A percentile compares a stretch with the other conserved stretches of the same genome.
Evolutionary conservation across 805 yeast genomes (phyloP).

Genomic region (Wickerhamiella shivajii): DNA sequence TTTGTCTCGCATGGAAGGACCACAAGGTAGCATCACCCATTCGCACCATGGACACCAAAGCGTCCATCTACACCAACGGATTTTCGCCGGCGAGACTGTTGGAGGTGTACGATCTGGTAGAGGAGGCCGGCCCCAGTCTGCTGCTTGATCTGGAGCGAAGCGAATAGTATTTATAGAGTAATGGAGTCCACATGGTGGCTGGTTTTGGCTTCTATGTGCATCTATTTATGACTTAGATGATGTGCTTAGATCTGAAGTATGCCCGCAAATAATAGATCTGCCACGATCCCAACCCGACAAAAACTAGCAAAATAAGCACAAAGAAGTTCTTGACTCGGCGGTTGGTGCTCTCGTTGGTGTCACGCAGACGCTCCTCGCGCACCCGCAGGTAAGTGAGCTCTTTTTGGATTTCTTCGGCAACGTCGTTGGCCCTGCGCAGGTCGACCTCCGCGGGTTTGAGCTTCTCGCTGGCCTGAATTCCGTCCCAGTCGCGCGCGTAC

Average conservation of each 20-base stretch:
- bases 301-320: conserved; percentile 46
- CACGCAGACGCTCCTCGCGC: conserved; percentile 87
- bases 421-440: conserved; percentile 71
- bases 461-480: conserved; percentile 81
- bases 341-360: conserved; percentile 94
- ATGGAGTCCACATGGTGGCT: too few species aligned
- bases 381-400: conserved; percentile 72
- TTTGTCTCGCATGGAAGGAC: conserved; percentile 56
- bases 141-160: too few species aligned
- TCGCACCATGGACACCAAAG: conserved; percentile 48
- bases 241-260: conserved; percentile 49
- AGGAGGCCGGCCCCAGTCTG: conserved; percentile 24
- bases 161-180: too few species aligned
- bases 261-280: conserved; percentile 84
- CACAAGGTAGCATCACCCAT: conserved; percentile 62
- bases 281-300: conserved; percentile 77
- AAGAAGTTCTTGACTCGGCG: conserved; percentile 84
- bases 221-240: conserved; percentile 22
- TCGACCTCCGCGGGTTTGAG: conserved; percentile 87
- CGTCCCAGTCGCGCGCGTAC: conserved; percentile 96
- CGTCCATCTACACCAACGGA: conserved; percentile 35
- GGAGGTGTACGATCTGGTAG: conserved; percentile 43
- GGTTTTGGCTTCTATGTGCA: too few species aligned
- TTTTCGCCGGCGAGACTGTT: conserved; percentile 25
- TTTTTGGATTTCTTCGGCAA: conserved; percentile 63